Conservation (phyloP, 2,329 filamentous ascomycete genomes). For the Tympanopsis confertula region DNA sequence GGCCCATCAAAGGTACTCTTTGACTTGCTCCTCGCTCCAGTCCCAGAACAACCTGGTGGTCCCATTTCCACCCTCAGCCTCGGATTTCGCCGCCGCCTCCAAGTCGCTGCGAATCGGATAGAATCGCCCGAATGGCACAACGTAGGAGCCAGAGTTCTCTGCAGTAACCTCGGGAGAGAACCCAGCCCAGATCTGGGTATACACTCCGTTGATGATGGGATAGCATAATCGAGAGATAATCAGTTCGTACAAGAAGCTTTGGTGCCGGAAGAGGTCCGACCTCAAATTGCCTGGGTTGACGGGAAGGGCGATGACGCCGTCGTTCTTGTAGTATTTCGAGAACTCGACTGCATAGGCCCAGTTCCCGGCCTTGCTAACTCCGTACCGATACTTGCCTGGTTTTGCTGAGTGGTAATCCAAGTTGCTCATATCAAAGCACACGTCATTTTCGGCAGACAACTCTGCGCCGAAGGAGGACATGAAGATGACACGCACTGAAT, state of each 20-base stretch:
- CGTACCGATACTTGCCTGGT: conserved; percentile 3
- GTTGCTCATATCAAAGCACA: conserved; percentile 8
- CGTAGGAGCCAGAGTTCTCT: too few relatives aligned
- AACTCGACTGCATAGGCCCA: conserved; percentile 7
- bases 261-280: background rate
- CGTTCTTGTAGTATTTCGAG: conserved; percentile 3
- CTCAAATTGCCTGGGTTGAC: background rate
- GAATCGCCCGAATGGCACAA: conserved; percentile 1
- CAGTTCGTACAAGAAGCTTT: background rate
- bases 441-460: conserved; percentile 5
- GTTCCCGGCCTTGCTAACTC: conserved; percentile 7
- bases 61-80: conserved; percentile 14
- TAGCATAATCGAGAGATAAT: background rate
- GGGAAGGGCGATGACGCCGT: background rate
- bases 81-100: conserved; percentile 6
- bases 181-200: too few relatives aligned
- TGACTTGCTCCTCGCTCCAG: conserved; percentile 23
- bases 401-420: conserved; percentile 6
- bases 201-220: too few relatives aligned
- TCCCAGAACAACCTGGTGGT: conserved; percentile 21
- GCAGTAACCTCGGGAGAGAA: too few relatives aligned
- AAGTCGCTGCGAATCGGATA: conserved; percentile 6
- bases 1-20: conserved; percentile 1
- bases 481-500: conserved; percentile 19
- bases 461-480: conserved; percentile 15